phyloP scores from a whole-genome alignment of 192 early-diverging fungal genomes.

The Coemansia sp. region DNA sequence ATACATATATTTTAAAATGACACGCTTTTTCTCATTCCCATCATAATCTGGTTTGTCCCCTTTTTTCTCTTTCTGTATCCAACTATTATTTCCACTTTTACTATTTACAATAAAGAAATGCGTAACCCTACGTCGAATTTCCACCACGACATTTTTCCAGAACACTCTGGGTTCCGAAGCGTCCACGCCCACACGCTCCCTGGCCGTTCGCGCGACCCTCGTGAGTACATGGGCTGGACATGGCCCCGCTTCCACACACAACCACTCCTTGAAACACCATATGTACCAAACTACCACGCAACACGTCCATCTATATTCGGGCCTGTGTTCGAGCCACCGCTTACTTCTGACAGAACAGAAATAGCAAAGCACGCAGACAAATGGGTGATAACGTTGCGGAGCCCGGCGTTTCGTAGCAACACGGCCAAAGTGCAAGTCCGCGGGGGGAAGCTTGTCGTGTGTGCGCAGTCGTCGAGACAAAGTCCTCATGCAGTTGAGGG shows the following conservation, averaged over 20 bases:
- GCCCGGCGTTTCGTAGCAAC: conserved; percentile 20
- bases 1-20: not conserved
- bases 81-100: not conserved
- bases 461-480: conserved; percentile 6
- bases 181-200: conserved; percentile 26
- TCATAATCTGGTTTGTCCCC: not conserved
- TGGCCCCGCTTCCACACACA: conserved; percentile 12
- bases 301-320: conserved; percentile 15
- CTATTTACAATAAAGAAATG: not conserved
- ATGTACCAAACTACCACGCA: not conserved
- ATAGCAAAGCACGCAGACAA: conserved; percentile 17
- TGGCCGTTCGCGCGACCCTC: conserved; percentile 20
- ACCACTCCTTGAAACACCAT: conserved; percentile 5
- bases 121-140: conserved; percentile 30
- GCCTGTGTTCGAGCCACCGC: conserved; percentile 19
- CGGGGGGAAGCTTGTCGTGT: conserved; percentile 17
- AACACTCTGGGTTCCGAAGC: conserved; percentile 33
- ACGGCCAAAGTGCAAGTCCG: conserved; percentile 28
- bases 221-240: conserved; percentile 23
- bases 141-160: conserved; percentile 33
- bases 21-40: not conserved
- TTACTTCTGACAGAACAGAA: conserved; percentile 3
- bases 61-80: not conserved
- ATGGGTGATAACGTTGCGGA: conserved; percentile 22
- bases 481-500: conserved; percentile 3